Evolutionary conservation across 257 asterid genomes (phyloP), one percentile per base, ranked within the genome.

Genomic region (Anisodus tanguticus): DNA sequence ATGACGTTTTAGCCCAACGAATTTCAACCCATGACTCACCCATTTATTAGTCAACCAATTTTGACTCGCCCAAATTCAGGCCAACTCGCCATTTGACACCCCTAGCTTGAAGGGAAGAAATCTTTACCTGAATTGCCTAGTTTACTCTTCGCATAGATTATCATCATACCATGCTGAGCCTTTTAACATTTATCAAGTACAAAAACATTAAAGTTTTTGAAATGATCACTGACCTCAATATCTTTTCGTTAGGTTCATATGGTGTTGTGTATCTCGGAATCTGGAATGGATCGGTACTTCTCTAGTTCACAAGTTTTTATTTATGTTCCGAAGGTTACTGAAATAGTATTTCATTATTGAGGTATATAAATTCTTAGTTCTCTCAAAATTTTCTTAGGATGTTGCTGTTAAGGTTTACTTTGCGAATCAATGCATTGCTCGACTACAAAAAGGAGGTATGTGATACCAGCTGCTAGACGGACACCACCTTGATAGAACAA

Each of bases 341-440:
- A 49, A 49, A 51, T 13, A 57, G n/a, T 26, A 19, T 87, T 49
- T 85, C 26, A 22, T 22, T 22, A 22, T 22, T 22, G 26, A 22
- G 26, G 26, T 22, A 22, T 22, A 22, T 22, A 22, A 22, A 22
- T 22, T 22, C 26, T 22, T 22, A 22, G 26, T 22, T 22, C 26
- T 22, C 26, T 22, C 26, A 22, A 22, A 22, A 22, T 22, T 78
- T 80, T 71, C 79, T 60, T 85, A 94, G 98, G 97, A 92, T 87
- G 95, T 94, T 60, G 98, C 97, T 22, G 94, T 93, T n/a, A 93
- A 94, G 92, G 94, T 94, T 76, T 94, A 88, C 82, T 70, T 17
- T 66, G 94, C 94, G 70, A 88, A 85, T 76, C 93, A 84, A 80
- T 87, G 82, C 78, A 72, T 86, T 91, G 78, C 62, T 80, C 1